Conservation (phyloP, 148 eudicot genomes). For the Arbutus unedo region DNA sequence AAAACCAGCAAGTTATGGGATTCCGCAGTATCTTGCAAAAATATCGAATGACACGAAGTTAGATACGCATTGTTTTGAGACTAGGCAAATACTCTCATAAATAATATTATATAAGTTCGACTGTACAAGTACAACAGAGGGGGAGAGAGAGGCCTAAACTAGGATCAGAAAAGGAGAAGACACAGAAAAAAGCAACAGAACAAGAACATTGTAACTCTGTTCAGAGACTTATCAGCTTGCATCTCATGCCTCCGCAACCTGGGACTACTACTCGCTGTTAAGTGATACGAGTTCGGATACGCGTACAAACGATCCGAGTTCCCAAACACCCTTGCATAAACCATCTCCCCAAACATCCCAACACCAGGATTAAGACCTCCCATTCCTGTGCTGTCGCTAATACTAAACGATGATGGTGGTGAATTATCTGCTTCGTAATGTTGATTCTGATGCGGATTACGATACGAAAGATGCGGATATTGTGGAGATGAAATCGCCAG, state of each 20-base stretch:
- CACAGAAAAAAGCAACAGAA: conserved; percentile 65
- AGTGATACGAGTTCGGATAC: conserved; percentile 46
- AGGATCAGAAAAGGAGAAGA: conserved; percentile 51
- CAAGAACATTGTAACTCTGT: conserved; percentile 58
- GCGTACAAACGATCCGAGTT: conserved; percentile 46
- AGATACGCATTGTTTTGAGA: background rate
- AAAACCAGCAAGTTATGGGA: background rate
- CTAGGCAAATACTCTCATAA: background rate
- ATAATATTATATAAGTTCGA: background rate
- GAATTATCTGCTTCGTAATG: conserved; percentile 24
- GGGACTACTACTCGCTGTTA: conserved; percentile 31
- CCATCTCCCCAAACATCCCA: conserved; percentile 77
- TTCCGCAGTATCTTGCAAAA: background rate
- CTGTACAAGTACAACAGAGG: background rate
- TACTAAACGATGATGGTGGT: conserved; percentile 21
- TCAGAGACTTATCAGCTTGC: conserved; percentile 52
- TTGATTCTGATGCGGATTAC: conserved; percentile 33
- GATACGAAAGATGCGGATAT: conserved; percentile 29
- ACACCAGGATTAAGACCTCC: conserved; percentile 31
- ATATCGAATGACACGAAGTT: background rate
- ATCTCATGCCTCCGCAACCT: conserved; percentile 64
- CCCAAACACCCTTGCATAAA: conserved; percentile 71
- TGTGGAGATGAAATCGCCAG: conserved; percentile 36
- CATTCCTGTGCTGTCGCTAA: conserved; percentile 21
- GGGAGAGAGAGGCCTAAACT: background rate